Evolutionary conservation across 345 rosid genomes (phyloP), one percentile per base, ranked within the genome.

Genomic region (Raphanus raphanistrum): DNA sequence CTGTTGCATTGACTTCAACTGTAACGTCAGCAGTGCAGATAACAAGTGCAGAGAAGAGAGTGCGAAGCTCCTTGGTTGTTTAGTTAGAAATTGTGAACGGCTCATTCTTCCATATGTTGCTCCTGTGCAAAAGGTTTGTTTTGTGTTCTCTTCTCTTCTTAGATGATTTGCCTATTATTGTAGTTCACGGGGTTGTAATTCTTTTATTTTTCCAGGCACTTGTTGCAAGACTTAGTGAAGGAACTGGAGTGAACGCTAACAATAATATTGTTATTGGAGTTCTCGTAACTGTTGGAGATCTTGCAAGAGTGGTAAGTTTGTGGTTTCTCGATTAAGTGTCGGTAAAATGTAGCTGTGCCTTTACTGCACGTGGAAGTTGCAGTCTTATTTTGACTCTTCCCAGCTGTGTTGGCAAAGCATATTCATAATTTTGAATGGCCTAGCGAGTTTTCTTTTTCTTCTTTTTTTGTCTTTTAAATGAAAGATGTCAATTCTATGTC

Each of bases 31-130:
- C 99, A 95, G 99, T 87, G 96, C 94, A 74, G 99, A 92, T 85
- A 92, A 86, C 85, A 95, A 95, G 82, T 90, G 98, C 86, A 85
- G 90, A 75, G 99, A 95, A 88, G 99, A 95, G 87, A 95, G 99
- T 78, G 94, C 98, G 1, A 92, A 95, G 84, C 87, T 95, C 82
- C 88, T 95, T 28, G 99, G 99, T 71, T 92, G 98, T 82, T 91
- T 95, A 82, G 94, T 95, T 73, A 93, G 99, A 75, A 95, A 89
- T 67, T 95, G 99, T 84, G 98, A 95, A 83, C 86, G 94, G 71
- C 85, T 95, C 27, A 84, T 92, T 61, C 90, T 87, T 80, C 99
- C 99, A 52, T 95, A 95, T 59, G 87, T 95, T 72, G 90, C 99
- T 52, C 99, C 99, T 45, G 84, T 92, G 68, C 99, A 95, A 84